phyloP scores from a whole-genome alignment of 1,139 yeast species.

The Suhomyces choctaworum region DNA sequence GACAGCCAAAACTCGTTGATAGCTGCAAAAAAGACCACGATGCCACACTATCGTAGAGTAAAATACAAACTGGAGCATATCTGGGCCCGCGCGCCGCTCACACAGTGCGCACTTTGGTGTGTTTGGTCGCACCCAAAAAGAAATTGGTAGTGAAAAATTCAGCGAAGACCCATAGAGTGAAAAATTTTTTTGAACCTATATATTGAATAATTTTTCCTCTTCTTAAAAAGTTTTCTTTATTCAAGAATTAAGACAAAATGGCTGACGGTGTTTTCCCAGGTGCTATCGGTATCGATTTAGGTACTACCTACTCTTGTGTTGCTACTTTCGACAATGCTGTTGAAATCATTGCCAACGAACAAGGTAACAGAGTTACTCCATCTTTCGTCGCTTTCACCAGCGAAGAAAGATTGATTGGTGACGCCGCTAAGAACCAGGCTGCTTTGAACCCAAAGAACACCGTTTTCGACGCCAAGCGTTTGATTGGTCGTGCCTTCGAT shows the following conservation, averaged over 20 bases:
- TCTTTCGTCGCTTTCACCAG: constrained; percentile 97
- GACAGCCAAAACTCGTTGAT: constrained; percentile 2
- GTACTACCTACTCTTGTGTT: constrained; percentile 98
- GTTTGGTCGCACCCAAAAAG: constrained; percentile 6
- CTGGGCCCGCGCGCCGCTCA: constrained; percentile 4
- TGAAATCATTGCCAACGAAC: constrained; percentile 97
- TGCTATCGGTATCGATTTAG: constrained; percentile 99
- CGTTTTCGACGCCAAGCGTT: constrained; percentile 97
- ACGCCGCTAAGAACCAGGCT: constrained; percentile 99
- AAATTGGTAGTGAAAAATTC: constrained; percentile 13
- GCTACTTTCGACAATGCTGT: constrained; percentile 91
- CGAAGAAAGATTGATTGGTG: constrained; percentile 98
- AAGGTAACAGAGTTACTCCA: constrained; percentile 99
- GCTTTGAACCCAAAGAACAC: constrained; percentile 96
- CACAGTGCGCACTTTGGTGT: constrained; percentile 1
- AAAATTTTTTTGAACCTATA: constrained; percentile 17
- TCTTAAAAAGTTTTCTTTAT: constrained; percentile 18
- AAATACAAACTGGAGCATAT: constrained; percentile 4
- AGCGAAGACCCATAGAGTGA: constrained; percentile 16
- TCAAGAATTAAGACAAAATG: constrained; percentile 41
- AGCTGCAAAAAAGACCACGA: constrained; percentile 5
- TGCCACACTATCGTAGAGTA: no score
- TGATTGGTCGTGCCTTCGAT: constrained; percentile 91
- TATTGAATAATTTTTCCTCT: constrained; percentile 12
- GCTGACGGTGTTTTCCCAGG: constrained; percentile 99